Conservation (phyloP, 805 yeast genomes). For the Saccharomycopsis capsularis region DNA sequence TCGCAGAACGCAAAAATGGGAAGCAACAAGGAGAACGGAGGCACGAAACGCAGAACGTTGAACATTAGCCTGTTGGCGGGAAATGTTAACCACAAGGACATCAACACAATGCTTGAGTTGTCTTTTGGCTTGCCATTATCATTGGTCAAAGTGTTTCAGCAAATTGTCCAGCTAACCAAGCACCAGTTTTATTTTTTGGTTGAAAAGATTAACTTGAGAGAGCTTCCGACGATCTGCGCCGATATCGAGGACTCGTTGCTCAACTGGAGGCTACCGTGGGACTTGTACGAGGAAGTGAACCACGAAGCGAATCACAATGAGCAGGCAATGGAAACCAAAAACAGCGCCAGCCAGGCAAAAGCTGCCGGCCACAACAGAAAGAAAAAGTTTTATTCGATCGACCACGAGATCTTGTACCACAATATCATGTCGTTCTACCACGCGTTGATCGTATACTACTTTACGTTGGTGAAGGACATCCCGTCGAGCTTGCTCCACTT, state of each 20-base stretch:
- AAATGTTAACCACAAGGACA: too few species aligned
- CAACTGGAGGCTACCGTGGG: constrained; percentile 40
- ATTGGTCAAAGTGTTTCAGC: constrained; percentile 35
- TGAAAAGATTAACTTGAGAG: constrained; percentile 21
- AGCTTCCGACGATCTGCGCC: constrained; percentile 18
- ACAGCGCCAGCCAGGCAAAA: too few species aligned
- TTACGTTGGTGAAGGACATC: constrained; percentile 31
- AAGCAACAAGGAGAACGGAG: neutral
- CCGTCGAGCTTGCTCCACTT: constrained; percentile 32
- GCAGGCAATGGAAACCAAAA: neutral
- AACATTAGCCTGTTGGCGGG: too few species aligned
- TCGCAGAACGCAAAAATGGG: neutral
- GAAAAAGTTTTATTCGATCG: constrained; percentile 32
- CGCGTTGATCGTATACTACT: constrained; percentile 36
- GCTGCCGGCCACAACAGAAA: neutral
- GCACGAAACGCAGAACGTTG: neutral
- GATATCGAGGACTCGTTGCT: constrained; percentile 25
- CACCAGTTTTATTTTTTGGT: constrained; percentile 33
- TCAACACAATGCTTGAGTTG: constrained; percentile 41
- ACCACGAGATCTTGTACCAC: constrained; percentile 41
- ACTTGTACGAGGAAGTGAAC: constrained; percentile 23
- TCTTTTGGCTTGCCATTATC: constrained; percentile 41
- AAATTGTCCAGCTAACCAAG: constrained; percentile 35
- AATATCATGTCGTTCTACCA: constrained; percentile 41
- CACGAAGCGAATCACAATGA: constrained; percentile 1